phyloP scores from a whole-genome alignment of 441 rosid genomes.

The Manihot esculenta region DNA sequence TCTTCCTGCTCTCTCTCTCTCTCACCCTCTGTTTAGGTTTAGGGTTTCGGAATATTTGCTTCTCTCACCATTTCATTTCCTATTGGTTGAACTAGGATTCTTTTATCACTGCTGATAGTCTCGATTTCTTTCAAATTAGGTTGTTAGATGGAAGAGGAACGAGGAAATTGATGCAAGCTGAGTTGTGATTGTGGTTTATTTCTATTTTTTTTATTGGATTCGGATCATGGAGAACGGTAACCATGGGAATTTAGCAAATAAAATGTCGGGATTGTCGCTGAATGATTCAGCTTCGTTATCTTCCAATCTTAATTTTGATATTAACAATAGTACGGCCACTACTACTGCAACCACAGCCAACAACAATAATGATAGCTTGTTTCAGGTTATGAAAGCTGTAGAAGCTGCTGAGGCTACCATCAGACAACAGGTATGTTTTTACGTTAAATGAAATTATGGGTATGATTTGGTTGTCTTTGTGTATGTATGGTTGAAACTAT shows the following conservation, averaged over 20 bases:
- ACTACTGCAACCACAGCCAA: not conserved
- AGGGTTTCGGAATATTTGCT: constrained; percentile 3
- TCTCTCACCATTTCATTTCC: not conserved
- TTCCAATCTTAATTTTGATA: constrained; percentile 5
- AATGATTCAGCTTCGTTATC: constrained; percentile 34
- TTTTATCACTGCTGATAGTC: not conserved
- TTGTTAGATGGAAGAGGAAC: not conserved
- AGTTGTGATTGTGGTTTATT: not conserved
- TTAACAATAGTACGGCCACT: not conserved
- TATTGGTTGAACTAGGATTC: not conserved
- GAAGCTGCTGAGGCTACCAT: constrained; percentile 97
- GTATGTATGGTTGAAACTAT: too few species aligned
- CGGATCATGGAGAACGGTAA: constrained; percentile 74
- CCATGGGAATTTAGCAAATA: constrained; percentile 52
- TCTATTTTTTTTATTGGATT: not conserved
- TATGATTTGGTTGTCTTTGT: not conserved
- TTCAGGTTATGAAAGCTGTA: constrained; percentile 97
- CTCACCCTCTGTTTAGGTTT: too few species aligned
- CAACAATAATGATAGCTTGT: constrained; percentile 62
- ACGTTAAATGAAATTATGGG: not conserved
- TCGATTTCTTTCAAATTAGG: not conserved
- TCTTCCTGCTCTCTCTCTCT: not conserved
- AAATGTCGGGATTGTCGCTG: constrained; percentile 54
- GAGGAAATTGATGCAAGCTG: not conserved
- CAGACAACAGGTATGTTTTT: constrained; percentile 66